Evolutionary conservation across 2,329 filamentous ascomycete species (phyloP), one percentile per base, ranked within the genome.

Genomic region (Dendrostoma leiphaemia): DNA sequence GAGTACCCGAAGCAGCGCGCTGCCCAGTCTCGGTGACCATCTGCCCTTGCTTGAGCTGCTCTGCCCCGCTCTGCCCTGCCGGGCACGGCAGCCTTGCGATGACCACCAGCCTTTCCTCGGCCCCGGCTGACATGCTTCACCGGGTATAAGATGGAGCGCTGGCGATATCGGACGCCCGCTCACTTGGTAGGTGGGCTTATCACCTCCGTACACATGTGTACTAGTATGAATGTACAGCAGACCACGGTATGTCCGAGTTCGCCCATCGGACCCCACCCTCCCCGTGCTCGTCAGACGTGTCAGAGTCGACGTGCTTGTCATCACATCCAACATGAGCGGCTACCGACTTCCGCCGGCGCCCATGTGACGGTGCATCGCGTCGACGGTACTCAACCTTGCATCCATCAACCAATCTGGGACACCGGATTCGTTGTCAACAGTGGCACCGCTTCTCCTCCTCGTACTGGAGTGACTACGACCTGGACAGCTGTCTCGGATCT

Each of bases 261-360:
- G 23, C 15, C 23, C 12, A 23, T 13, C 29, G 26, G 24, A 13
- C 35, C 21, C 48, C 37, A 28, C 29, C 23, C n/a, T 23, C 9
- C 31, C 7, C 23, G 3, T 51, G 29, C 31, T 24, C 32, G 48
- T 51, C 37, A 51, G 48, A 43, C 48, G 6, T 51, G 48, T 51
- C 48, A 51, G 37, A 51, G 21, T 34, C 26, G 31, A 21, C 19
- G 32, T 19, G 32, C 23, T 24, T 35, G 23, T n/a, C 46, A 41
- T 41, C 38, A n/a, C 21, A 35, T 35, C 34, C 12, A 35, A 37
- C 38, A 31, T 19, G 21, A 12, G 40, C 48, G 48, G 48, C 21
- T 44, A 45, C 38, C 48, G 48, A 51, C 40, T 21, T 51, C 48
- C 4, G 28, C 17, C 29, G 21, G 37, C 19, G 48, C 24, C 48